Conservation (phyloP, 495 filamentous ascomycete species). For the Podospora australis region DNA sequence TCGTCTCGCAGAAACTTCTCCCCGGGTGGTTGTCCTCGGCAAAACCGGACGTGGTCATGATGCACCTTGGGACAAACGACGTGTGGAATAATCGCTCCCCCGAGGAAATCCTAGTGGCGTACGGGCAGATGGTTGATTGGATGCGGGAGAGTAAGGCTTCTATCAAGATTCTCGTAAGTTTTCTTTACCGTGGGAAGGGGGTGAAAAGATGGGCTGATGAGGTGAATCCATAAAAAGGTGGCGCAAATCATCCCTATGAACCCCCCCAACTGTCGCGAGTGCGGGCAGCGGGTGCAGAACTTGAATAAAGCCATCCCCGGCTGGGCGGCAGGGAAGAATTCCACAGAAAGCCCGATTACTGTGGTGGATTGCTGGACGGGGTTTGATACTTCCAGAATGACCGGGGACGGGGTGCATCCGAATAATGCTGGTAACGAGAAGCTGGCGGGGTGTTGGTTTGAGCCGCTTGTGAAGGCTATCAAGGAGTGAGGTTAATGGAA, state of each 20-base stretch:
- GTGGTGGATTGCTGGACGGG: constrained; percentile 42
- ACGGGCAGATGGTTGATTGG: background rate
- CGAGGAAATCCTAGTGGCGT: constrained; percentile 31
- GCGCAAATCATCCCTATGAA: constrained; percentile 44
- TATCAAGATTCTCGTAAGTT: background rate
- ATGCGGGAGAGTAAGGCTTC: background rate
- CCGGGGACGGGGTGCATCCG: constrained; percentile 41
- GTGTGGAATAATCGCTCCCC: constrained; percentile 33
- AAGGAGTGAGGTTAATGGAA: too few species aligned
- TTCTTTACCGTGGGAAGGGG: too few species aligned
- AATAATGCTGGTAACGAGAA: constrained; percentile 34
- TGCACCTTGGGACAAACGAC: constrained; percentile 47
- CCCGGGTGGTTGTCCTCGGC: constrained; percentile 34
- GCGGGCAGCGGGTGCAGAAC: constrained; percentile 23
- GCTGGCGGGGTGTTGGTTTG: constrained; percentile 35
- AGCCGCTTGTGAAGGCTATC: constrained; percentile 8
- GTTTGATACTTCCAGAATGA: constrained; percentile 28
- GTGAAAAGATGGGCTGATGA: too few species aligned
- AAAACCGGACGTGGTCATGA: constrained; percentile 37
- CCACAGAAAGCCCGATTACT: constrained; percentile 31
- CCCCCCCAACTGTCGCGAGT: constrained; percentile 24
- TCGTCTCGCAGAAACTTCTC: constrained; percentile 35
- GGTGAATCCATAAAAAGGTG: too few species aligned
- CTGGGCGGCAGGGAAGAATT: constrained; percentile 33
- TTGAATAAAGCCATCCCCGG: constrained; percentile 34